Evolutionary conservation across 495 filamentous ascomycete genomes (phyloP).

Genomic region (Usnea hakonensis): DNA sequence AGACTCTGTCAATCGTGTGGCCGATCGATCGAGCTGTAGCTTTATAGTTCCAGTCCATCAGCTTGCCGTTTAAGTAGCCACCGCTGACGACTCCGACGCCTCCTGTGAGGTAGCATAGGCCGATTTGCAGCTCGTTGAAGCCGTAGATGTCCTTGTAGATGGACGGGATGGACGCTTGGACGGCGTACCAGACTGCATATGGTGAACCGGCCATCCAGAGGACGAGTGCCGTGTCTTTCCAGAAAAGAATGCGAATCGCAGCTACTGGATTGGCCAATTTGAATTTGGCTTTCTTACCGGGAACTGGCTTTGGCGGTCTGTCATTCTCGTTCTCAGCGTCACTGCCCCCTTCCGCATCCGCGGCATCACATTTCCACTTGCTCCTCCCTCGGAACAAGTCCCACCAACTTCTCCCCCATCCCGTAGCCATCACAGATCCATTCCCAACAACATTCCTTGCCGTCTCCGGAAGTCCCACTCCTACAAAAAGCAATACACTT

Average conservation of each 20-base stretch:
- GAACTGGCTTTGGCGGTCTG: neutral
- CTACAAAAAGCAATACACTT: slow-evolving; percentile 34
- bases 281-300: slow-evolving; percentile 31
- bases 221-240: slow-evolving; percentile 46
- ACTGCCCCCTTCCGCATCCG: neutral
- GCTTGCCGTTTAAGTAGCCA: slow-evolving; percentile 80
- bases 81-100: slow-evolving; percentile 62
- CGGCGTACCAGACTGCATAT: slow-evolving; percentile 35
- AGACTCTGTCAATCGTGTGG: slow-evolving; percentile 33
- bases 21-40: slow-evolving; percentile 29
- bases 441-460: slow-evolving; percentile 66
- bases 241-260: slow-evolving; percentile 42
- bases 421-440: slow-evolving; percentile 35
- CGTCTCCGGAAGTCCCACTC: slow-evolving; percentile 57
- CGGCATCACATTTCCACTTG: neutral
- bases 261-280: slow-evolving; percentile 29
- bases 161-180: slow-evolving; percentile 31
- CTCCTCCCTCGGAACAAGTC: neutral
- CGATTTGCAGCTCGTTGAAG: slow-evolving; percentile 32
- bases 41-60: slow-evolving; percentile 47
- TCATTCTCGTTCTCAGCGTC: neutral
- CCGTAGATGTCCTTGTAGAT: slow-evolving; percentile 28
- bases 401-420: slow-evolving; percentile 24
- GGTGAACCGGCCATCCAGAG: slow-evolving; percentile 38
- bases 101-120: slow-evolving; percentile 36